Conservation (phyloP, 139 green algal species). For the Dunaliella primolecta region DNA sequence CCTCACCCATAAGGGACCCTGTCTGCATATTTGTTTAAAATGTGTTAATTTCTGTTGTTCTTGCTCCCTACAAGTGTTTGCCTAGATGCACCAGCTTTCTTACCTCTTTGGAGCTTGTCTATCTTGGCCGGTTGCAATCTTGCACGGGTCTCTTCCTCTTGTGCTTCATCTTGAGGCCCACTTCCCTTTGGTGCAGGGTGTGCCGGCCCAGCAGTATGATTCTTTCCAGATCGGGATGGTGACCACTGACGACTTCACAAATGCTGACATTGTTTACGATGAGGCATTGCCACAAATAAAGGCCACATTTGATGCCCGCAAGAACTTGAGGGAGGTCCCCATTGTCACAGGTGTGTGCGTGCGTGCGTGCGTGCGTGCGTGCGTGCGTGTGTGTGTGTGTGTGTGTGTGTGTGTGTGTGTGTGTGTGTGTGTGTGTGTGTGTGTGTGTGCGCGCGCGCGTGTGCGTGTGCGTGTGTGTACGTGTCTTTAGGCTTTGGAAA, state of each 20-base stretch:
- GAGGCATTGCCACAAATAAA: conserved; percentile 29
- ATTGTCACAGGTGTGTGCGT: conserved; percentile 16
- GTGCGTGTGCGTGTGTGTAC: not conserved
- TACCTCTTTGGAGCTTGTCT: too few relatives aligned
- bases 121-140: too few relatives aligned
- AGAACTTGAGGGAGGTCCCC: conserved; percentile 28
- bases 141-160: too few relatives aligned
- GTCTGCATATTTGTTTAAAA: too few relatives aligned
- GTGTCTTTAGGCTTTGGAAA: too few relatives aligned
- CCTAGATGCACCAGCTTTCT: too few relatives aligned
- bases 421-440: not conserved
- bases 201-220: conserved; percentile 80
- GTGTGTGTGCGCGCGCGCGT: not conserved
- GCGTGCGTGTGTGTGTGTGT: not conserved
- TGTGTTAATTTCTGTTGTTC: too few relatives aligned
- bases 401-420: not conserved
- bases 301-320: conserved; percentile 3
- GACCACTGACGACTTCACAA: conserved; percentile 93
- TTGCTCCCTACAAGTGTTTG: too few relatives aligned
- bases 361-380: conserved; percentile 1
- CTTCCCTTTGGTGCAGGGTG: conserved; percentile 55
- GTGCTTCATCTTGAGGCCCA: too few relatives aligned
- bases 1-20: too few relatives aligned
- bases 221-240: conserved; percentile 83
- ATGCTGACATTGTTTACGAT: conserved; percentile 64